Evolutionary conservation across 2,329 filamentous ascomycete genomes (phyloP), one percentile per base, ranked within the genome.

Genomic region (Phyllosticta paracitricarpa): DNA sequence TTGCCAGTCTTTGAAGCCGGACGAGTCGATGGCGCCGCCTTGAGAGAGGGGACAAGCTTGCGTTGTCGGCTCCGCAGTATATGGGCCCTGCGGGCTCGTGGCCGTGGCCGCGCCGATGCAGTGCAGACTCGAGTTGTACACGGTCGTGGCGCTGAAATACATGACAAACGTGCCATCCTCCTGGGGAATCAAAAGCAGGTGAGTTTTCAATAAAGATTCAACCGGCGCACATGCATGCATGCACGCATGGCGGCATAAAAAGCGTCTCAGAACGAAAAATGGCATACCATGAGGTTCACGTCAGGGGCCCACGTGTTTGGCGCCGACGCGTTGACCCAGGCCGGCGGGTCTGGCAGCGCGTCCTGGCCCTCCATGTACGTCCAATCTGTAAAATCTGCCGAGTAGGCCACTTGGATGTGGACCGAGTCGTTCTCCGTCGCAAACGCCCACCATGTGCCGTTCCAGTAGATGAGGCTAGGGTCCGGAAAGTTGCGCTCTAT

Each of bases 11-110:
- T 61, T 61, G 70, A 86, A 88, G 2, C 82, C 83, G 0, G 81
- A 76, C 0, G 85, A 75, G 66, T 89, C 86, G 66, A 88, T 88
- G 19, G 84, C 81, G 30, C 85, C 85, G 19, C 85, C 84, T 12
- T 54, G 51, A 12, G 35, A 40, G 2, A 63, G 51, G 58, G 76
- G 68, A 64, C 85, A 87, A 14, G 78, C 78, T 35, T 85, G 74
- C 0, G 83, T 80, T 5, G 71, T 66, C 2, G 73, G 66, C 9
- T 75, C 71, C 7, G 83, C 77, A 17, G 68, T 70, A 66, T 83
- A 87, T 0, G 84, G 84, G 0, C 84, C 84, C 2, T 73, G 66
- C 51, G 79, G 70, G n/a, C 67, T 69, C 26, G 74, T 65, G 0
- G 83, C 77, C 3, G 78, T 75, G 2, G 84, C 84, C 2, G 77